These are phyloP conservation scores for Dendrobium catenatum DNA, from an alignment of 106 monocot species.

Conservation along the genomic window DNA sequence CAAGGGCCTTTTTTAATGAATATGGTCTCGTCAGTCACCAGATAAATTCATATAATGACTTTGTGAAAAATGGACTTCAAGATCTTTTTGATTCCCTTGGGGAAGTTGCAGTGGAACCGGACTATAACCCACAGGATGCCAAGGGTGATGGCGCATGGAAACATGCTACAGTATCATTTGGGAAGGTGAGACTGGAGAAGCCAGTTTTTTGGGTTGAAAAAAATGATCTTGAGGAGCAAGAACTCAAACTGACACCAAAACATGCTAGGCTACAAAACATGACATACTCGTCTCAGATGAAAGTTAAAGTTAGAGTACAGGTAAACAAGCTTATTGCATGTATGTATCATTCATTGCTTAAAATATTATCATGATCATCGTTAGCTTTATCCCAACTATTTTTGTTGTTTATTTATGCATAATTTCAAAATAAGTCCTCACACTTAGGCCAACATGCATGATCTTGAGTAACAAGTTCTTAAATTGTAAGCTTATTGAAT, in stretches of 20 bases:
- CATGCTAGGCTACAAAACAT: conserved; percentile 91
- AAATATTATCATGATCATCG: background rate
- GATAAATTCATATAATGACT: conserved; percentile 83
- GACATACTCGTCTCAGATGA: conserved; percentile 73
- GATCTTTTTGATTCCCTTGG: conserved; percentile 71
- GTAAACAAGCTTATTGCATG: conserved; percentile 16
- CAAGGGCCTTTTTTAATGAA: conserved; percentile 66
- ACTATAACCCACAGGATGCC: conserved; percentile 70
- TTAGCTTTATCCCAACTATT: background rate
- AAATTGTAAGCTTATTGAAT: too few species aligned
- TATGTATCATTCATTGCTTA: background rate
- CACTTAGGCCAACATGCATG: too few species aligned
- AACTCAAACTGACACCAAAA: conserved; percentile 56
- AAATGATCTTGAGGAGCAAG: conserved; percentile 32
- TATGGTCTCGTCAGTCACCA: conserved; percentile 80
- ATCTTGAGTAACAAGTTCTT: too few species aligned
- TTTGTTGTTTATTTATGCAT: background rate
- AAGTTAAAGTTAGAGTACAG: conserved; percentile 69
- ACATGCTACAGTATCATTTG: conserved; percentile 62
- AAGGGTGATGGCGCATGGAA: conserved; percentile 41
- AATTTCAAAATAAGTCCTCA: too few species aligned
- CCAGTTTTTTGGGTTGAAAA: conserved; percentile 59
- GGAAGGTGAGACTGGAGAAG: conserved; percentile 61
- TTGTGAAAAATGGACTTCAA: conserved; percentile 63
- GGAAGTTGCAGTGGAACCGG: conserved; percentile 68